phyloP scores from a whole-genome alignment of 306 rosid species.

The Ochetophila trinervis region DNA sequence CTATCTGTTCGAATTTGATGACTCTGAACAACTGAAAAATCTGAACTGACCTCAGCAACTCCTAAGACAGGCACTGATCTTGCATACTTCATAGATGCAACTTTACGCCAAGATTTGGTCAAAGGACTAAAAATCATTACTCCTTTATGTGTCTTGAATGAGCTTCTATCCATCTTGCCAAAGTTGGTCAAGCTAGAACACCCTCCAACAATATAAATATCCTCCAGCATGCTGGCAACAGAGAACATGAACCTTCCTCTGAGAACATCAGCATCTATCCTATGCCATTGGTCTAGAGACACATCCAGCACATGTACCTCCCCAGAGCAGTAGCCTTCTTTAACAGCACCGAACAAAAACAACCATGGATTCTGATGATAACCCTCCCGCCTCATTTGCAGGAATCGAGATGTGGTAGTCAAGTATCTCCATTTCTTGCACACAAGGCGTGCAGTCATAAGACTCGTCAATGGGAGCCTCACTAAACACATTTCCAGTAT shows the following conservation, averaged over 20 bases:
- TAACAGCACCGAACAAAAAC: conserved; percentile 88
- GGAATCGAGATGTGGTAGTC: conserved; percentile 78
- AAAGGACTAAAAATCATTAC: conserved; percentile 77
- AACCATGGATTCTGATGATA: conserved; percentile 83
- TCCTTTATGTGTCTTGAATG: conserved; percentile 95
- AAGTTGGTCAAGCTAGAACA: conserved; percentile 88
- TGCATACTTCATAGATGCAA: conserved; percentile 82
- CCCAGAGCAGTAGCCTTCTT: conserved; percentile 89
- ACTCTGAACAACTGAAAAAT: conserved; percentile 53
- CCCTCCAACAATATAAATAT: conserved; percentile 85
- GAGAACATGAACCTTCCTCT: conserved; percentile 94
- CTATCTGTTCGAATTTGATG: conserved; percentile 79
- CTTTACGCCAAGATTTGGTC: conserved; percentile 88
- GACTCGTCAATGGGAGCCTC: conserved; percentile 80
- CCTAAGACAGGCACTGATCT: conserved; percentile 88
- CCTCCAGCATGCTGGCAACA: conserved; percentile 74
- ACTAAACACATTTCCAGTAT: conserved; percentile 93
- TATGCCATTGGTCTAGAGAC: conserved; percentile 76
- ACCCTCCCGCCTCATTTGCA: conserved; percentile 86
- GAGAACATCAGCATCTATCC: conserved; percentile 72
- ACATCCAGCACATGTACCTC: conserved; percentile 91
- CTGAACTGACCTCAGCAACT: conserved; percentile 63
- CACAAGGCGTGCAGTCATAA: conserved; percentile 96
- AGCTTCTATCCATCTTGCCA: conserved; percentile 87
- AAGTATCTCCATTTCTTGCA: conserved; percentile 91